These are phyloP conservation scores for Phytopythium boreale DNA, from an alignment of 352 stramenopile species.

Conservation along the genomic window DNA sequence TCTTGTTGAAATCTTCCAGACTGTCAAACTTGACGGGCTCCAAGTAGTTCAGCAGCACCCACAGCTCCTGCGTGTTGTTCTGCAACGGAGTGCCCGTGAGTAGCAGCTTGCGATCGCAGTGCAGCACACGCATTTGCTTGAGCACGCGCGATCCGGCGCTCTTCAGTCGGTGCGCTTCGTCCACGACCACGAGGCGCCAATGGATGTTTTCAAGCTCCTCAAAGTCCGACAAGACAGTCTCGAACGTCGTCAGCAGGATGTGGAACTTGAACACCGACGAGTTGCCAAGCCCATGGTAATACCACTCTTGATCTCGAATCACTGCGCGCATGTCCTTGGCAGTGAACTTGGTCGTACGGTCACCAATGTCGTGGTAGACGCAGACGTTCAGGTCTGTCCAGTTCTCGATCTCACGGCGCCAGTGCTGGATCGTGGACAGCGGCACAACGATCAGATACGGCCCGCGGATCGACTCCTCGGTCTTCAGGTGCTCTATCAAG, in stretches of 20 bases:
- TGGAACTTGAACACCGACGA: slow-evolving; percentile 93
- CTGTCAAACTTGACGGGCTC: slow-evolving; percentile 92
- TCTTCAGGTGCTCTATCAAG: slow-evolving; percentile 88
- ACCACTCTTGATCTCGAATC: slow-evolving; percentile 87
- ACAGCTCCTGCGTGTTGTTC: slow-evolving; percentile 97
- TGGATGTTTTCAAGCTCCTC: slow-evolving; percentile 86
- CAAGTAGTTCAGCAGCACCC: slow-evolving; percentile 96
- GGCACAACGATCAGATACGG: slow-evolving; percentile 86
- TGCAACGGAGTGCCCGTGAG: slow-evolving; percentile 97
- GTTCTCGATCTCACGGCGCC: slow-evolving; percentile 85
- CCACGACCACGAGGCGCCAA: slow-evolving; percentile 79
- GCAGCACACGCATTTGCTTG: slow-evolving; percentile 84
- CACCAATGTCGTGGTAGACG: slow-evolving; percentile 96
- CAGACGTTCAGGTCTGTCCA: slow-evolving; percentile 98
- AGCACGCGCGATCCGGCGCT: slow-evolving; percentile 75
- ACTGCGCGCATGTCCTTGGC: slow-evolving; percentile 86
- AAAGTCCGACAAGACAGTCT: slow-evolving; percentile 81
- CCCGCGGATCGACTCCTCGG: slow-evolving; percentile 80
- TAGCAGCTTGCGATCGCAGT: slow-evolving; percentile 90
- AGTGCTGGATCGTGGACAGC: slow-evolving; percentile 87
- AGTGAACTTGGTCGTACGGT: slow-evolving; percentile 73
- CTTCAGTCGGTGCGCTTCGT: slow-evolving; percentile 85
- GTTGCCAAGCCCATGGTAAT: slow-evolving; percentile 85
- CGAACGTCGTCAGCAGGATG: slow-evolving; percentile 79
- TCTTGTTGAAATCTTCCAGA: slow-evolving; percentile 87